Percentiles rank a stretch among this genome's conserved stretches.
phyloP scores from a whole-genome alignment of 176 grass and related monocot species.

The Hsuehochloa calcarea region DNA sequence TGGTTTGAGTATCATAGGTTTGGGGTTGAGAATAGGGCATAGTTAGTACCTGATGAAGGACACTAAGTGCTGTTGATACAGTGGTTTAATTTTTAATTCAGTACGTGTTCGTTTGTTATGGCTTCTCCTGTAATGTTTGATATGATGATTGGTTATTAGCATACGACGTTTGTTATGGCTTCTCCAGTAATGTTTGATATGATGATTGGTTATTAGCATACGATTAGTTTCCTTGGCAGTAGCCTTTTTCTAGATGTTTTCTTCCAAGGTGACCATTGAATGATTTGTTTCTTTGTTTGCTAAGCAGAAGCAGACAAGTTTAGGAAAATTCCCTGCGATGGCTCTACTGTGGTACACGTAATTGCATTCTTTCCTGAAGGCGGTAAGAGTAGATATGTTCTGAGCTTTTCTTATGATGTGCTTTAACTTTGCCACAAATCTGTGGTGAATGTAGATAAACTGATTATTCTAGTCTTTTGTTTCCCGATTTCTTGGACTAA shows the following conservation, averaged over 20 bases:
- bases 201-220: conserved; percentile 14
- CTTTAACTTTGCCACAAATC: conserved; percentile 24
- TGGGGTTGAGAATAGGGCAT: conserved; percentile 1
- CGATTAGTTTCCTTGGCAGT: conserved; percentile 21
- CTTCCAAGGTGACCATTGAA: conserved; percentile 38
- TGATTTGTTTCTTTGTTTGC: conserved; percentile 55
- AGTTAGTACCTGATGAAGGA: not conserved
- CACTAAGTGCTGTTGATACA: not conserved
- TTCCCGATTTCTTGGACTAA: conserved; percentile 13
- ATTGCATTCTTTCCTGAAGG: conserved; percentile 50
- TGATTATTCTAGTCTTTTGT: not conserved
- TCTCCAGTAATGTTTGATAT: not conserved
- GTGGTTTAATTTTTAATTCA: not conserved
- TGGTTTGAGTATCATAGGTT: conserved; percentile 11
- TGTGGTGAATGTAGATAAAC: not conserved
- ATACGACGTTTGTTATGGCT: not conserved
- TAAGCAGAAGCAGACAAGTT: conserved; percentile 70
- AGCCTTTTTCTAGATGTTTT: conserved; percentile 25
- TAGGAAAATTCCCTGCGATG: conserved; percentile 52
- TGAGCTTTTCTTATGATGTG: conserved; percentile 31
- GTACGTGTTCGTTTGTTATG: not conserved
- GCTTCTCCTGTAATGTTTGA: not conserved
- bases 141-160: conserved; percentile 10
- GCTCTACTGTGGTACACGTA: conserved; percentile 31
- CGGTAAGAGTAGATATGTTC: conserved; percentile 46